Evolutionary conservation across 2,329 filamentous ascomycete species (phyloP).

Genomic region (Xylariaceae sp.): DNA sequence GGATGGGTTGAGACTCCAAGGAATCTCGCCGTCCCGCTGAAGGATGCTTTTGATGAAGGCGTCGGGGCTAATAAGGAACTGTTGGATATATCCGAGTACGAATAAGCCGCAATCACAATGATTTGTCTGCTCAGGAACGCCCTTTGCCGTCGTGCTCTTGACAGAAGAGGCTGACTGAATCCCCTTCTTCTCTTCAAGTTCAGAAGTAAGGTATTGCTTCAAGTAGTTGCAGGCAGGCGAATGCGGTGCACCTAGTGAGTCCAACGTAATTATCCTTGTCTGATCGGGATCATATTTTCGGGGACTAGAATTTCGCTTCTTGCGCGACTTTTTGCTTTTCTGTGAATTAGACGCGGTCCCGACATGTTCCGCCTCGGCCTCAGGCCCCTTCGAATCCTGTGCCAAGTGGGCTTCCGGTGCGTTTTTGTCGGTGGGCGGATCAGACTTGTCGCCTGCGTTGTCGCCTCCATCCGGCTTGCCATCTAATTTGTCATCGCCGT

Average conservation of each 20-base stretch:
- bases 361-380: conserved; percentile 16
- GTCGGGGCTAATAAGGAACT: conserved; percentile 72
- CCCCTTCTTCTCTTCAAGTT: conserved; percentile 59
- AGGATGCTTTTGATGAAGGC: conserved; percentile 63
- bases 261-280: conserved; percentile 76
- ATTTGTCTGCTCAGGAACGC: conserved; percentile 76
- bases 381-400: conserved; percentile 13
- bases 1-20: conserved; percentile 52
- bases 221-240: conserved; percentile 60
- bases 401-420: conserved; percentile 15
- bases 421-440: background rate
- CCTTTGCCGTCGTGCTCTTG: conserved; percentile 62
- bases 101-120: conserved; percentile 87
- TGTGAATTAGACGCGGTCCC: conserved; percentile 14
- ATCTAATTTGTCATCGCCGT: conserved; percentile 13
- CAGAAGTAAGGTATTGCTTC: conserved; percentile 70
- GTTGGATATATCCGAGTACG: conserved; percentile 75
- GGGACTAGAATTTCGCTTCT: conserved; percentile 30
- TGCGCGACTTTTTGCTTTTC: conserved; percentile 29
- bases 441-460: conserved; percentile 8
- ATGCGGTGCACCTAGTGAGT: conserved; percentile 70
- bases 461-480: conserved; percentile 19
- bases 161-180: conserved; percentile 27
- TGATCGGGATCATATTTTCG: conserved; percentile 46
- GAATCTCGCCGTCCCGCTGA: conserved; percentile 44